Conservation (phyloP, 176 grass and related monocot genomes). For the Ensete glaucum region DNA sequence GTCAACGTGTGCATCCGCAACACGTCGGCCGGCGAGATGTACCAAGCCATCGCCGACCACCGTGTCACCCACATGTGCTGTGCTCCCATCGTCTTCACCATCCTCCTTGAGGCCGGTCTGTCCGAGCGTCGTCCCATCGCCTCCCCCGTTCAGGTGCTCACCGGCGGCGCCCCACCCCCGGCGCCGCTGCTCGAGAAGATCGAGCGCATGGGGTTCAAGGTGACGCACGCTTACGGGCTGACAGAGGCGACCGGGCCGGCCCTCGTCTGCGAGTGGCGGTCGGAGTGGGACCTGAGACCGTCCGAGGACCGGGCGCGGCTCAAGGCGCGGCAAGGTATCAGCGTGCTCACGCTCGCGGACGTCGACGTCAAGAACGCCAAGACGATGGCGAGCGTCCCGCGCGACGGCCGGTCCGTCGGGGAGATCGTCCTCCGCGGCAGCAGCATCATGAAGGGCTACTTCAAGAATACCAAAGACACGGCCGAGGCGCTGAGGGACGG, state of each 20-base stretch:
- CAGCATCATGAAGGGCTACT: slow-evolving; percentile 74
- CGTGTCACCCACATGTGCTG: slow-evolving; percentile 67
- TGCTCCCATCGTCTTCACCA: slow-evolving; percentile 54
- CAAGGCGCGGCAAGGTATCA: slow-evolving; percentile 60
- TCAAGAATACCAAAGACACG: slow-evolving; percentile 46
- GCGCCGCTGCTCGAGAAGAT: slow-evolving; percentile 41
- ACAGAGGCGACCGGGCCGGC: slow-evolving; percentile 60
- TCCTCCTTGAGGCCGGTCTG: slow-evolving; percentile 35
- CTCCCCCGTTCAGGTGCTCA: slow-evolving; percentile 32
- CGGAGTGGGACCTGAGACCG: slow-evolving; percentile 51
- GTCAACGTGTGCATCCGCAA: slow-evolving; percentile 59
- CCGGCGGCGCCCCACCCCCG: slow-evolving; percentile 49
- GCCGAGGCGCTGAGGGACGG: slow-evolving; percentile 28
- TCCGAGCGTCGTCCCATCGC: not conserved
- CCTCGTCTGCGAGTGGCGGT: slow-evolving; percentile 65
- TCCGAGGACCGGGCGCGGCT: slow-evolving; percentile 33
- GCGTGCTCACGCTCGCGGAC: slow-evolving; percentile 44
- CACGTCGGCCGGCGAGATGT: slow-evolving; percentile 27
- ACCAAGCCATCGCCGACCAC: slow-evolving; percentile 39
- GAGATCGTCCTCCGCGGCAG: slow-evolving; percentile 64
- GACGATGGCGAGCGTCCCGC: slow-evolving; percentile 33
- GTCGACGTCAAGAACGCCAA: slow-evolving; percentile 44
- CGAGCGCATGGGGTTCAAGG: slow-evolving; percentile 44
- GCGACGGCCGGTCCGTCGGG: slow-evolving; percentile 39
- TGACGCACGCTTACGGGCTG: slow-evolving; percentile 69